Conservation (phyloP, 768 basidiomycete species). For the Lentinula raphanica region DNA sequence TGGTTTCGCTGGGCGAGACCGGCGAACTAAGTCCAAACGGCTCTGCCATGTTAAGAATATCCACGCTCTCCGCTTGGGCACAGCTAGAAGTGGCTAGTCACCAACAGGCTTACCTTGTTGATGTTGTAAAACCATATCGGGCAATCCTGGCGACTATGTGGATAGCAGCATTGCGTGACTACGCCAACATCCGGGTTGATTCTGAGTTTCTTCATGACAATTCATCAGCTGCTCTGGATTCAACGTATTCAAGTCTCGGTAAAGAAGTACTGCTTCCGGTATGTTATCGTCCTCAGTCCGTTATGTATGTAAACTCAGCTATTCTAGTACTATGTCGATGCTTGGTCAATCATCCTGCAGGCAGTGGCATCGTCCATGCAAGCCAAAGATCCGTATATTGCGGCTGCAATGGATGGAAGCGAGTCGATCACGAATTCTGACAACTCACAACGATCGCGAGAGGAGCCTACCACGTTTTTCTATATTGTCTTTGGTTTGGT, state of each 20-base stretch:
- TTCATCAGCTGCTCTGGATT: conserved; percentile 69
- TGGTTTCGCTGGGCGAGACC: conserved; percentile 80
- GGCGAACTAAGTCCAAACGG: conserved; percentile 90
- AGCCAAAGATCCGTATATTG: conserved; percentile 55
- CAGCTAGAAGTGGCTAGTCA: conserved; percentile 78
- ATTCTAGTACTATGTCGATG: conserved; percentile 75
- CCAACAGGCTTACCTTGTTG: conserved; percentile 68
- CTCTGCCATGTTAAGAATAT: conserved; percentile 89
- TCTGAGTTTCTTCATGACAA: conserved; percentile 80
- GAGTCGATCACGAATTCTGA: conserved; percentile 30
- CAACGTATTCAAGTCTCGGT: conserved; percentile 82
- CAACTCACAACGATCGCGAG: conserved; percentile 24
- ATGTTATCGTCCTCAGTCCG: conserved; percentile 24
- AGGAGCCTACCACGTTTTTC: conserved; percentile 78
- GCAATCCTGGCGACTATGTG: conserved; percentile 74
- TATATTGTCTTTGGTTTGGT: conserved; percentile 91
- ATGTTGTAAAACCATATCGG: conserved; percentile 80
- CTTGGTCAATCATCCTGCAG: conserved; percentile 80
- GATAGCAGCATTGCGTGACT: conserved; percentile 87
- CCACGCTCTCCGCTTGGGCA: conserved; percentile 93
- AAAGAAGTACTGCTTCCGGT: conserved; percentile 90
- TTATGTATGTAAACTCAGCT: neutral
- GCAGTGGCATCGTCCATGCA: conserved; percentile 83
- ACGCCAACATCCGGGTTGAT: conserved; percentile 84
- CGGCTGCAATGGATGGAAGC: conserved; percentile 79